These are phyloP conservation scores for Spathaspora arborariae DNA, from an alignment of 805 yeast species.

Conservation along the genomic window DNA sequence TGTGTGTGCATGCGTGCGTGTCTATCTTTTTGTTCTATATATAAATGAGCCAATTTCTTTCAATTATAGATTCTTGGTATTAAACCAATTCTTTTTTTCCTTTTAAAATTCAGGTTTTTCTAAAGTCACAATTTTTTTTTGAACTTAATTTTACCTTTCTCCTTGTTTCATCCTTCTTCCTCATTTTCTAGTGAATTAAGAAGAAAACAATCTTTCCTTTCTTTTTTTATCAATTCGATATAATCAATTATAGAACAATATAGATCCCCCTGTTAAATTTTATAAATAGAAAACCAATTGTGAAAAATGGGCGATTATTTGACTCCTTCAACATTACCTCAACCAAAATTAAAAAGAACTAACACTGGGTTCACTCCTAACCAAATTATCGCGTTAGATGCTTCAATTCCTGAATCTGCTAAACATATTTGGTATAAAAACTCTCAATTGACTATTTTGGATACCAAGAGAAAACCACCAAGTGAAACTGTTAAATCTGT, in stretches of 20 bases:
- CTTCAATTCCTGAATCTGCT: conserved; percentile 73
- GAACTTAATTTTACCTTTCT: neutral
- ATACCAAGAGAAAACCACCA: conserved; percentile 26
- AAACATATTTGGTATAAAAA: conserved; percentile 75
- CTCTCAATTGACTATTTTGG: conserved; percentile 40
- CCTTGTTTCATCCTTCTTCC: neutral
- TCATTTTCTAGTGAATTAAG: neutral
- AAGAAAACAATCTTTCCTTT: too few relatives aligned
- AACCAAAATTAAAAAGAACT: conserved; percentile 60
- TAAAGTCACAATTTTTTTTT: neutral
- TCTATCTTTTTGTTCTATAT: neutral
- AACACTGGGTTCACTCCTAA: conserved; percentile 89
- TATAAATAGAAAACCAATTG: conserved; percentile 1
- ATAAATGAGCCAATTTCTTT: neutral
- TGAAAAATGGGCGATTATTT: conserved; percentile 21
- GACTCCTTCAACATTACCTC: conserved; percentile 36
- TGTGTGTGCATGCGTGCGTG: too few relatives aligned
- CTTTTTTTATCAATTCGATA: too few relatives aligned
- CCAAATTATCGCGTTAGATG: conserved; percentile 79
- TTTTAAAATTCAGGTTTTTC: neutral
- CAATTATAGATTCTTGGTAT: neutral
- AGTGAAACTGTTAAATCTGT: conserved; percentile 19
- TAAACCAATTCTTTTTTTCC: neutral
- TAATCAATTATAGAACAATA: neutral
- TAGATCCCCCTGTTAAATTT: neutral